Percentiles rank a stretch among this genome's conserved stretches.
Evolutionary conservation across 1,284 basidiomycete species (phyloP).

Genomic region (Stereum hirsutum): DNA sequence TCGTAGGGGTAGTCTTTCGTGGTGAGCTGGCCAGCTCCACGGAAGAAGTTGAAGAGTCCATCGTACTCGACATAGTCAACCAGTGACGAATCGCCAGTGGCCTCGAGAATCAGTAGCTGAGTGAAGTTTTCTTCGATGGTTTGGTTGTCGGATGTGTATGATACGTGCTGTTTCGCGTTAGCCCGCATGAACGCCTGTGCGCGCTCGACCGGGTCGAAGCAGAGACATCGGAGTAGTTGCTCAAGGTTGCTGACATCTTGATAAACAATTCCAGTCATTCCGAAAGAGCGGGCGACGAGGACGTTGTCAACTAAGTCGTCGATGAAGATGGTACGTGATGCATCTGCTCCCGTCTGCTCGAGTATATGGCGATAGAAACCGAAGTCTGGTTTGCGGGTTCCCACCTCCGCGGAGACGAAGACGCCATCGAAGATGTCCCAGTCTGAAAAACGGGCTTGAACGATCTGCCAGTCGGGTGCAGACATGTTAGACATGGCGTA

Average conservation of each 20-base stretch:
- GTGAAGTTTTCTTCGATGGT: slow-evolving; percentile 37
- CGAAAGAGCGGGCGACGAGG: slow-evolving; percentile 38
- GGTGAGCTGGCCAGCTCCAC: slow-evolving; percentile 24
- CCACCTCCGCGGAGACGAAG: slow-evolving; percentile 37
- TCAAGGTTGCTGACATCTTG: slow-evolving; percentile 26
- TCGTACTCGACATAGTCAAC: slow-evolving; percentile 26
- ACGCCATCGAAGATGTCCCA: slow-evolving; percentile 41
- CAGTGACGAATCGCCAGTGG: slow-evolving; percentile 32
- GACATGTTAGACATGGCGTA: slow-evolving; percentile 52
- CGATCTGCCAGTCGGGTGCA: slow-evolving; percentile 32
- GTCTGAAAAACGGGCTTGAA: slow-evolving; percentile 30
- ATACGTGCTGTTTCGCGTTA: slow-evolving; percentile 30
- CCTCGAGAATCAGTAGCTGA: slow-evolving; percentile 41
- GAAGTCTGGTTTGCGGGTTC: slow-evolving; percentile 42
- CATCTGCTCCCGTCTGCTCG: slow-evolving; percentile 25
- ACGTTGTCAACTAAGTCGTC: slow-evolving; percentile 47
- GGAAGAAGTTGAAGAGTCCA: slow-evolving; percentile 29
- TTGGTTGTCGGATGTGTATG: slow-evolving; percentile 30
- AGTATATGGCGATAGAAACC: slow-evolving; percentile 39
- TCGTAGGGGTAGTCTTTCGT: slow-evolving; percentile 34
- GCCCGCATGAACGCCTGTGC: slow-evolving; percentile 26
- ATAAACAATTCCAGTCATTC: slow-evolving; percentile 38
- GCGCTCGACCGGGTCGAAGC: slow-evolving; percentile 31
- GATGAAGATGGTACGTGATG: slow-evolving; percentile 32
- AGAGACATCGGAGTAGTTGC: slow-evolving; percentile 31